Percentiles rank a stretch among this genome's conserved stretches.
phyloP scores from a whole-genome alignment of 1,139 yeast genomes.

The Meyerozyma athensensis region DNA sequence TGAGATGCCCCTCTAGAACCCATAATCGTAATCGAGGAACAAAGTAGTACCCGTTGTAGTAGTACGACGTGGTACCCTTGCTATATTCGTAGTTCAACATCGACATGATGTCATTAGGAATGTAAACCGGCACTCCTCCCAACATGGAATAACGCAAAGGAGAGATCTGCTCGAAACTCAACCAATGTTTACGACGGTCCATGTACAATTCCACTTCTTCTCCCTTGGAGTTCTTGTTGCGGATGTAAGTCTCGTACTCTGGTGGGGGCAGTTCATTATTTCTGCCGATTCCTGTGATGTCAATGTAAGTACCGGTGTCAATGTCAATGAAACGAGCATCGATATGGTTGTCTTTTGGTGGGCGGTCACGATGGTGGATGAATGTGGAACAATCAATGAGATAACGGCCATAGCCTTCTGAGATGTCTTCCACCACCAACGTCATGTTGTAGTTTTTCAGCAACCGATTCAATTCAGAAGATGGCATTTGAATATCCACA shows the following conservation, averaged over 20 bases:
- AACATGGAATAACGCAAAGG: slow-evolving; percentile 30
- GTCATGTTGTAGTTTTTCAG: slow-evolving; percentile 12
- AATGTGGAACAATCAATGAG: slow-evolving; percentile 12
- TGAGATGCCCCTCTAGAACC: slow-evolving; percentile 22
- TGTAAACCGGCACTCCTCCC: slow-evolving; percentile 34
- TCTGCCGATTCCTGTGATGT: slow-evolving; percentile 13
- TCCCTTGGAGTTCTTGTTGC: slow-evolving; percentile 11
- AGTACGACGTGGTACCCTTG: slow-evolving; percentile 22
- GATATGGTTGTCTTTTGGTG: slow-evolving; percentile 11
- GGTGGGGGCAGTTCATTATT: slow-evolving; percentile 17
- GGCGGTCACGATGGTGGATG: slow-evolving; percentile 10
- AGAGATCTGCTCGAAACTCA: slow-evolving; percentile 24
- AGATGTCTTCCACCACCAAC: slow-evolving; percentile 11
- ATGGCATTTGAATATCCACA: slow-evolving; percentile 15
- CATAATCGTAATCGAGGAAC: slow-evolving; percentile 30
- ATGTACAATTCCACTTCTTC: slow-evolving; percentile 23
- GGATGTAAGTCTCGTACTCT: slow-evolving; percentile 21
- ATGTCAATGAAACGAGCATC: slow-evolving; percentile 15
- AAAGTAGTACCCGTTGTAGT: slow-evolving; percentile 25
- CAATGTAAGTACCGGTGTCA: slow-evolving; percentile 13
- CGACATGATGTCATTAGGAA: slow-evolving; percentile 32
- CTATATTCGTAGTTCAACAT: slow-evolving; percentile 29
- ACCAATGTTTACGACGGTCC: slow-evolving; percentile 37
- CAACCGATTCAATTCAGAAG: slow-evolving; percentile 10
- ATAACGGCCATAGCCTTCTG: slow-evolving; percentile 12